These are phyloP conservation scores for Sarocladium brachiariae DNA, from an alignment of 2,329 filamentous ascomycete species.

Conservation along the genomic window DNA sequence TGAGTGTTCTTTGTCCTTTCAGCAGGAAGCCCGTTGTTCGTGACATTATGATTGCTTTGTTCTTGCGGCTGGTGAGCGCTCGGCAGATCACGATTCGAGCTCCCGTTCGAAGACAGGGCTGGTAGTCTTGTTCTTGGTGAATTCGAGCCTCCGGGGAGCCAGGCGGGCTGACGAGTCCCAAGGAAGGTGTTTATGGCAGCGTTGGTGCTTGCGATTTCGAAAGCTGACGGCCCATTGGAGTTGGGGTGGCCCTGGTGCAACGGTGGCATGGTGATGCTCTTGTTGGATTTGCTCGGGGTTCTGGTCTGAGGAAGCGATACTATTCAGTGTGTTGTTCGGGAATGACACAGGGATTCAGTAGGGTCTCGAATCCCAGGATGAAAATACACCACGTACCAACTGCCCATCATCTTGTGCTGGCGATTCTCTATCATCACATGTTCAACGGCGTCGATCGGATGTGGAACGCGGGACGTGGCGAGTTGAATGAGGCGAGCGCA, in stretches of 20 bases:
- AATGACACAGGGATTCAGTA: too few species aligned
- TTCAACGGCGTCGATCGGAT: too few species aligned
- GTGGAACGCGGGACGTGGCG: too few species aligned
- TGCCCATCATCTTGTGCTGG: too few species aligned
- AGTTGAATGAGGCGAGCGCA: too few species aligned
- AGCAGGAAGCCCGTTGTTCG: neutral
- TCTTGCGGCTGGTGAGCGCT: neutral
- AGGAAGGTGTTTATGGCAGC: conserved; percentile 33
- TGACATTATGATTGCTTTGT: neutral
- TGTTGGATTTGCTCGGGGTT: neutral
- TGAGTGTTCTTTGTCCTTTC: neutral
- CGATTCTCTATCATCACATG: too few species aligned
- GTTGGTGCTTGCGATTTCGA: conserved; percentile 31
- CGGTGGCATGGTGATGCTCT: neutral
- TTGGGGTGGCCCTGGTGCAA: neutral
- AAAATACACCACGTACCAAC: too few species aligned
- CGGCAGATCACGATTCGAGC: neutral
- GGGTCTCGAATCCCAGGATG: too few species aligned
- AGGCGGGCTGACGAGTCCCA: conserved; percentile 25
- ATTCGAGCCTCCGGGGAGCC: conserved; percentile 16
- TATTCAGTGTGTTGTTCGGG: too few species aligned
- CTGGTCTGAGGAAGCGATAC: neutral
- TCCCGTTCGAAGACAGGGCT: neutral
- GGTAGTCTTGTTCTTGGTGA: neutral
- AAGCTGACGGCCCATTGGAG: neutral